These are phyloP conservation scores for Chlorella vulgaris DNA, from an alignment of 139 green algal species.

Conservation along the genomic window DNA sequence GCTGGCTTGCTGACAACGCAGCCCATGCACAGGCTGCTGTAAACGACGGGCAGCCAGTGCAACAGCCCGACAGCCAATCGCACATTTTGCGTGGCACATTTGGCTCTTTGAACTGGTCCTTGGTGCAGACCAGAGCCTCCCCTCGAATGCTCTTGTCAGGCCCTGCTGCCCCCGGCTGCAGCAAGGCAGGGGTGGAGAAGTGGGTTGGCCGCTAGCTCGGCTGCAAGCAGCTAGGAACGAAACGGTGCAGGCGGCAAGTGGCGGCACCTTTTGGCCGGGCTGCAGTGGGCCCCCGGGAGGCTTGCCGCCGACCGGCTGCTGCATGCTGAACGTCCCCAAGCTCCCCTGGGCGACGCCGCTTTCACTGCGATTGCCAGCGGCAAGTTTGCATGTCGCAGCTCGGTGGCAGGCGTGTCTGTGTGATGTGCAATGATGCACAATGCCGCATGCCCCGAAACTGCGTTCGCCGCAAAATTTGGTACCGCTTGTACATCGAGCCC, in stretches of 20 bases:
- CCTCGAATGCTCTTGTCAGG: neutral
- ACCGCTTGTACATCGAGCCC: too few species aligned
- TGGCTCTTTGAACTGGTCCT: slow-evolving; percentile 68
- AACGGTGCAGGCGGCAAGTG: neutral
- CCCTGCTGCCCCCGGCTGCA: neutral
- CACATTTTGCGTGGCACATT: slow-evolving; percentile 82
- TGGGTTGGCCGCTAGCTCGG: neutral
- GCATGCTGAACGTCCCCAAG: too few species aligned
- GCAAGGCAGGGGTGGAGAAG: neutral
- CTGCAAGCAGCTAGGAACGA: neutral
- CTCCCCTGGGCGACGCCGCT: too few species aligned
- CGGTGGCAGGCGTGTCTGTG: too few species aligned
- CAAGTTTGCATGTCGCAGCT: too few species aligned
- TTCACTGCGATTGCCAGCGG: too few species aligned
- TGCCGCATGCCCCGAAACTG: too few species aligned
- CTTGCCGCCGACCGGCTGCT: neutral
- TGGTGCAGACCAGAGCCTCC: slow-evolving; percentile 63
- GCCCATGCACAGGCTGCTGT: neutral
- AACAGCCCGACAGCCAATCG: slow-evolving; percentile 9
- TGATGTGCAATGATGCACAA: too few species aligned
- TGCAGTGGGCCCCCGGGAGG: neutral
- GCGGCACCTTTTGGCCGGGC: neutral
- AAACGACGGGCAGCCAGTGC: neutral
- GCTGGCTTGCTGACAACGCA: too few species aligned
- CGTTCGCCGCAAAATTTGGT: too few species aligned